Conservation (phyloP, 768 basidiomycete species). For the Suillus placidus region DNA sequence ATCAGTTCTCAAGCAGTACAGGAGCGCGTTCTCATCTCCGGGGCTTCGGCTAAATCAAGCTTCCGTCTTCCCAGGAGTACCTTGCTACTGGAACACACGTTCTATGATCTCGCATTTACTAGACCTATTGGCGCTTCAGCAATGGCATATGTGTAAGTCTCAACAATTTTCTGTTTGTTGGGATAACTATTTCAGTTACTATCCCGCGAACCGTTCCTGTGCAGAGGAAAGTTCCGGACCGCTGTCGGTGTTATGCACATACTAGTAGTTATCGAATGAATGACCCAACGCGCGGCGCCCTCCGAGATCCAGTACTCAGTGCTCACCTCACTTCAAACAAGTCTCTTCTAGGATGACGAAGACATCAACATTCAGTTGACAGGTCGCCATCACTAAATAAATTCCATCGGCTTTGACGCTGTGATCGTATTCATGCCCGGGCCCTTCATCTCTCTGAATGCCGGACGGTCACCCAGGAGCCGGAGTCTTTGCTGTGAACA, state of each 20-base stretch:
- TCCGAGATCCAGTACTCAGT: slow-evolving; percentile 2
- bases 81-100: slow-evolving; percentile 4
- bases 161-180: slow-evolving; percentile 2
- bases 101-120: neutral
- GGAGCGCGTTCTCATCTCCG: slow-evolving; percentile 18
- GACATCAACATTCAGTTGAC: neutral
- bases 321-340: neutral
- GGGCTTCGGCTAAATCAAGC: slow-evolving; percentile 2
- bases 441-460: slow-evolving; percentile 6
- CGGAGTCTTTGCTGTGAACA: slow-evolving; percentile 16
- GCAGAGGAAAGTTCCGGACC: slow-evolving; percentile 3
- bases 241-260: slow-evolving; percentile 15
- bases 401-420: neutral
- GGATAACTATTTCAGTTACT: slow-evolving; percentile 18
- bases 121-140: slow-evolving; percentile 19
- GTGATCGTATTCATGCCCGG: neutral
- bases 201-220: slow-evolving; percentile 13
- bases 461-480: slow-evolving; percentile 18
- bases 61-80: slow-evolving; percentile 17
- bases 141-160: slow-evolving; percentile 20
- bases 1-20: slow-evolving; percentile 19
- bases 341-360: slow-evolving; percentile 6
- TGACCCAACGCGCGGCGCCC: too few relatives aligned
- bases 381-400: neutral
- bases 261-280: neutral